Percentiles rank a stretch among this genome's conserved stretches.
Conservation (phyloP, 2,329 filamentous ascomycete species). For the Cercospora canescens region DNA sequence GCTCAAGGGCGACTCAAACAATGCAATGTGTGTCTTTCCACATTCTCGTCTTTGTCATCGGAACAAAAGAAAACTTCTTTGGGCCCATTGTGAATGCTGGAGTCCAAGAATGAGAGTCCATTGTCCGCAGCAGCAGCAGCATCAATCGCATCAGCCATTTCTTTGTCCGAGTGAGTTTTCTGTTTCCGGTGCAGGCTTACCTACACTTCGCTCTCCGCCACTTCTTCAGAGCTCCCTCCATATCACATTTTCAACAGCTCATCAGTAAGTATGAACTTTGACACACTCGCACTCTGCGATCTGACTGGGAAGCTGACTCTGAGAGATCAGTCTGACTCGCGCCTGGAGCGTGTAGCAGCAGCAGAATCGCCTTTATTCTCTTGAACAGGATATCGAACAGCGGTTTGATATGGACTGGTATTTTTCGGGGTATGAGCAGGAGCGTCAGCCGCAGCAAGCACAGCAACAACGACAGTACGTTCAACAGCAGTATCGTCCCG, state of each 20-base stretch:
- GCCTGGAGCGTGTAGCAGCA: constrained; percentile 5
- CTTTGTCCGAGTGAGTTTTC: neutral
- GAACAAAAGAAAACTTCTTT: neutral
- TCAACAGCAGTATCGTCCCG: neutral
- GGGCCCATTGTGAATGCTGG: neutral
- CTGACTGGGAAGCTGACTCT: neutral
- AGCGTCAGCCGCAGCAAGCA: neutral
- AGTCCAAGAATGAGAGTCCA: neutral
- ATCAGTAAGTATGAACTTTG: constrained; percentile 1
- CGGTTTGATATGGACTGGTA: neutral
- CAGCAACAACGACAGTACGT: neutral
- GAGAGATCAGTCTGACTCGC: neutral
- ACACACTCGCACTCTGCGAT: neutral
- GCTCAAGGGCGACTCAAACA: neutral
- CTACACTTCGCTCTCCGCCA: neutral
- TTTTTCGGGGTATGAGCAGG: neutral
- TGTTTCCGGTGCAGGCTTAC: neutral
- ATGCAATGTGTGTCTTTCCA: neutral
- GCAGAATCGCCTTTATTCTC: neutral
- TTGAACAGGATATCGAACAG: neutral
- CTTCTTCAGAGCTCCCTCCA: neutral
- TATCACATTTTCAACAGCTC: neutral
- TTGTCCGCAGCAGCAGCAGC: neutral
- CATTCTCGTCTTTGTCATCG: neutral
- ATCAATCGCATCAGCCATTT: neutral